Evolutionary conservation across 345 rosid species (phyloP).

Genomic region (Aethionema arabicum): DNA sequence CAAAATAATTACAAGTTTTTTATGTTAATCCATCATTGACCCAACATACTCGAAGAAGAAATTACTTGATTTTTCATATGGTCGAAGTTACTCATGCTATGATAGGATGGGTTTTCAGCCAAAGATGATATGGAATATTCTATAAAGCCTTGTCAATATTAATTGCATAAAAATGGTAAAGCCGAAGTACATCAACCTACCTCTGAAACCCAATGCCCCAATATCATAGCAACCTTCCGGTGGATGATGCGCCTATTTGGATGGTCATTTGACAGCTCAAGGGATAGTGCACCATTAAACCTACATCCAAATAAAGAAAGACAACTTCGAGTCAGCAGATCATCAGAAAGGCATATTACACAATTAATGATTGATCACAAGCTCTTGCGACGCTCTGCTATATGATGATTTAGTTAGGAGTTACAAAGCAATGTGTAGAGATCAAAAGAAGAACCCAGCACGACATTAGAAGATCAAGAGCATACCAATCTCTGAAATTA

Average conservation of each 20-base stretch:
- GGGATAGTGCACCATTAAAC: constrained; percentile 92
- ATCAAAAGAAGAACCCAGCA: constrained; percentile 10
- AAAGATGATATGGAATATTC: constrained; percentile 6
- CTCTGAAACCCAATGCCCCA: constrained; percentile 99
- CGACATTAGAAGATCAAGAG: constrained; percentile 26
- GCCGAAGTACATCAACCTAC: constrained; percentile 40
- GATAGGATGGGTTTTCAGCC: constrained; percentile 11
- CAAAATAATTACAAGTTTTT: neutral
- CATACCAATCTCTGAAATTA: constrained; percentile 90
- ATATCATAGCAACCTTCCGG: constrained; percentile 86
- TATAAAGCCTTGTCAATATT: constrained; percentile 9
- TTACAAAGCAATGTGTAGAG: constrained; percentile 9
- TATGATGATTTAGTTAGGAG: neutral
- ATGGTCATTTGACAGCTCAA: constrained; percentile 85
- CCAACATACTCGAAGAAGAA: constrained; percentile 16
- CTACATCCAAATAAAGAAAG: constrained; percentile 44
- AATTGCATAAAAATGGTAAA: constrained; percentile 14
- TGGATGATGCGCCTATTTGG: constrained; percentile 91
- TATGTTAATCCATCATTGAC: constrained; percentile 16
- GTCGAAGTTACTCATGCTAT: constrained; percentile 7
- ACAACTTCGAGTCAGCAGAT: constrained; percentile 5
- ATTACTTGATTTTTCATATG: constrained; percentile 14
- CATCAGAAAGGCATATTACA: constrained; percentile 4
- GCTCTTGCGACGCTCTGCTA: constrained; percentile 13
- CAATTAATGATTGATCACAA: constrained; percentile 3